A percentile compares a stretch with the other conserved stretches of the same genome.
Evolutionary conservation across 1,284 basidiomycete genomes (phyloP).

Genomic region (Hymenochaete sp.): DNA sequence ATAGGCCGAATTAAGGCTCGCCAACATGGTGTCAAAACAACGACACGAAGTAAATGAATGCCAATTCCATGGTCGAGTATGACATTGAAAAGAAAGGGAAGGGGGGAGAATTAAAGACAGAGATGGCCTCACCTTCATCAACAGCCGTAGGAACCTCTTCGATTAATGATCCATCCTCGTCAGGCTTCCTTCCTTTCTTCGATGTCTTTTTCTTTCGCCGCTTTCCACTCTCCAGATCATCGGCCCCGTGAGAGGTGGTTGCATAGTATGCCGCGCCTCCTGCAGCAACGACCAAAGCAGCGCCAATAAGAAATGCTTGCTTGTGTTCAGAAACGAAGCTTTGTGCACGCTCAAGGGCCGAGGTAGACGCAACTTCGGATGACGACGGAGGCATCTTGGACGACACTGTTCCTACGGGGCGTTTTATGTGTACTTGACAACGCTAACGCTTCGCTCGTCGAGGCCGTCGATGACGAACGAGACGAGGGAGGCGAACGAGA

Average conservation of each 20-base stretch:
- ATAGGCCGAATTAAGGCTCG: not conserved
- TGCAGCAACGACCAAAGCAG: constrained; percentile 64
- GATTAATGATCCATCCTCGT: constrained; percentile 59
- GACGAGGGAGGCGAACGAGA: not conserved
- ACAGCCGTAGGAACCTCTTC: constrained; percentile 50
- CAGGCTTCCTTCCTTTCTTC: constrained; percentile 41
- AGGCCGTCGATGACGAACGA: not conserved
- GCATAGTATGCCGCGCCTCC: constrained; percentile 73
- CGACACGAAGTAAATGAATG: constrained; percentile 1
- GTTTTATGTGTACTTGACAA: not conserved
- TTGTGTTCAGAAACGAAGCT: constrained; percentile 69
- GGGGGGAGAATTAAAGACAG: no score
- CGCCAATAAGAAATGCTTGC: constrained; percentile 59
- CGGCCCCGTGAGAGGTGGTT: constrained; percentile 34
- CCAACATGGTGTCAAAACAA: no score
- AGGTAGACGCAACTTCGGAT: constrained; percentile 7
- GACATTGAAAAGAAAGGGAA: no score
- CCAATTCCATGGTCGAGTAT: no score
- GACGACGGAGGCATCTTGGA: constrained; percentile 16
- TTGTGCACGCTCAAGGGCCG: constrained; percentile 52
- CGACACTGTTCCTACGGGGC: not conserved
- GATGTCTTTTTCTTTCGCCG: constrained; percentile 41
- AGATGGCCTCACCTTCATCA: constrained; percentile 33
- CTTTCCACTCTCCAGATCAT: constrained; percentile 39
- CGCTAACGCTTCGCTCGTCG: no score